Evolutionary conservation across 2,329 filamentous ascomycete species (phyloP), one percentile per base, ranked within the genome.

Genomic region (Hawksworthiomyces lignivorus): DNA sequence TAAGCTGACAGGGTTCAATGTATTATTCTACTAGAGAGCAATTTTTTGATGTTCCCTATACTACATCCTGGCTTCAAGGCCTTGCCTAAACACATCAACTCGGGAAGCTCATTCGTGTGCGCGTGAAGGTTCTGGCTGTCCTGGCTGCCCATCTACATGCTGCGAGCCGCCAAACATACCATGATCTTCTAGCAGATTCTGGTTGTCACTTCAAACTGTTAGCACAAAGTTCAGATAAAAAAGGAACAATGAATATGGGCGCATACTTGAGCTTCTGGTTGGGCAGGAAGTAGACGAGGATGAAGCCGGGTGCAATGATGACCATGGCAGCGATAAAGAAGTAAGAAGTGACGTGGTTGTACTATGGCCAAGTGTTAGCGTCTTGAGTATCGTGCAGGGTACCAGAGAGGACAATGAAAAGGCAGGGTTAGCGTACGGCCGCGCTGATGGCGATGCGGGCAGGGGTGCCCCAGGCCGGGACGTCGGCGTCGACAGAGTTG

Each of bases 401-500:
- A n/a, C n/a, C n/a, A n/a, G n/a, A n/a, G n/a, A n/a, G n/a, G n/a
- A n/a, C n/a, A n/a, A n/a, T n/a, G n/a, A n/a, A n/a, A n/a, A n/a
- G n/a, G n/a, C n/a, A n/a, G n/a, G n/a, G n/a, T n/a, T n/a, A 15
- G 27, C 43, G 20, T 27, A 45, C 43, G n/a, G 45, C 45, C 14
- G 22, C 19, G 36, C 29, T 36, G 36, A 48, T 48, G 24, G 39
- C 46, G 3, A 21, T 38, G 9, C 46, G 43, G 9, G 39, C 30
- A 5, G 39, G 33, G 2, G 46, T 37, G 10, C 43, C 46, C 46
- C 42, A 45, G 17, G 28, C 28, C 2, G 46, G 46, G 6, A 45
- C 9, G 14, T 17, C 27, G 33, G 20, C n/a, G 22, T 43, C 29
- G 43, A 48, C 44, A 11, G 46, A 46, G 38, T 48, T 44, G 38